Evolutionary conservation across 257 asterid genomes (phyloP), one percentile per base, ranked within the genome.

Genomic region (Scutellaria galericulata): DNA sequence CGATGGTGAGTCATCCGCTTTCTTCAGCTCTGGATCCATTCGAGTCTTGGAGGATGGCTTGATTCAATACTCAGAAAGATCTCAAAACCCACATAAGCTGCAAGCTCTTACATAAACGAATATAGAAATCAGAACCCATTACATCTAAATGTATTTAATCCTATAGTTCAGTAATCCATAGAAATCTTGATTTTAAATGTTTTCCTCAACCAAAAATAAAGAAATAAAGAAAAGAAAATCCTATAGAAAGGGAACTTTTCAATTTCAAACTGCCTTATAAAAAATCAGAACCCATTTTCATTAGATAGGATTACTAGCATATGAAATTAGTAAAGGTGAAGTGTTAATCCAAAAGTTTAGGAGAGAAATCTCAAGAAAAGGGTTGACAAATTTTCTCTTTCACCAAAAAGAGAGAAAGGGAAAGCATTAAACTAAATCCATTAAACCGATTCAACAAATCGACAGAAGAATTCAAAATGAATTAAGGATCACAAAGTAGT

Each of bases 1-100:
- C 54, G 69, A 74, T 37, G 79, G 81, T 0, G 79, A 75, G 55
- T 75, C 86, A 45, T 85, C 89, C 3, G 80, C 40, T 47, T 79
- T 83, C 46, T 78, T 81, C 9, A 78, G 78, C 64, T 78, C 86
- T n/a, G 79, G 80, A 83, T 88, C 88, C 92, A 88, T 90, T 75
- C 62, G 77, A 74, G 61, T 62, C 67, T 71, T 71, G 59, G 46
- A 57, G 46, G 74, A 74, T 59, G 69, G 72, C 63, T 73, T 70
- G 72, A 77, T 50, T 78, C 70, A 61, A 66, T 66, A 52, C 77
- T 77, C 71, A 45, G 12, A 69, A 54, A 66, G 78, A 76, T 78
- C 77, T 69, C 45, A 81, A 46, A 66, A 64, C 81, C 78, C 68
- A 59, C 66, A 63, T 73, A 54, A 68, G 45, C 79, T 62, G 80